Conservation (phyloP, 495 filamentous ascomycete genomes). For the Penicillium crystallinum region DNA sequence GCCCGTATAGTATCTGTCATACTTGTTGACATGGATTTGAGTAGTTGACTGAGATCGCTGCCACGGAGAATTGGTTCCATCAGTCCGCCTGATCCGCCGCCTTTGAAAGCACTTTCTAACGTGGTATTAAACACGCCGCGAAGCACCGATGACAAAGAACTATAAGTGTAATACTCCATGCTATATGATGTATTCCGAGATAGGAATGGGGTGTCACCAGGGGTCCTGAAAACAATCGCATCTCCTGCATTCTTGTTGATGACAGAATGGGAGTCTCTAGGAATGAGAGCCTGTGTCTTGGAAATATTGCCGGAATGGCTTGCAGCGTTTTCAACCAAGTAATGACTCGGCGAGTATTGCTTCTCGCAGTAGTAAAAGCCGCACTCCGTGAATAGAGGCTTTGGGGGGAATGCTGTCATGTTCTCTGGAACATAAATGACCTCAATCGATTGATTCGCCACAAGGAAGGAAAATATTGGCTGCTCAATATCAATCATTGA, state of each 20-base stretch:
- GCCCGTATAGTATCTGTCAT: neutral
- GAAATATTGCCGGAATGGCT: neutral
- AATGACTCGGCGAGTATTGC: neutral
- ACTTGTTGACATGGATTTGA: neutral
- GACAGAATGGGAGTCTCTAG: too few species aligned
- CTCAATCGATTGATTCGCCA: neutral
- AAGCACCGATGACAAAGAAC: too few species aligned
- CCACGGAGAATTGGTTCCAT: neutral
- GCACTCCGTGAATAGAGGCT: neutral
- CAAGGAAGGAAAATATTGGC: neutral
- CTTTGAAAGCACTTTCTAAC: neutral
- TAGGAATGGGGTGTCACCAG: too few species aligned
- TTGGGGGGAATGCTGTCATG: too few species aligned
- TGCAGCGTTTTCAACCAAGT: neutral
- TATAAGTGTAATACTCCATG: too few species aligned
- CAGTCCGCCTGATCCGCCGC: too few species aligned
- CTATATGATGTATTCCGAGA: too few species aligned
- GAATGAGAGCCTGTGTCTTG: neutral
- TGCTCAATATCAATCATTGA: neutral
- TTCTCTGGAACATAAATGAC: neutral
- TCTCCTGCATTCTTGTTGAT: too few species aligned
- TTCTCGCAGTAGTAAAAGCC: neutral
- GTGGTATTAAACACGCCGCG: neutral
- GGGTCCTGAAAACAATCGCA: too few species aligned
- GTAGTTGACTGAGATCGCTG: neutral